Percentiles rank a stretch among this genome's conserved stretches.
Evolutionary conservation across 1,139 yeast genomes (phyloP).

Genomic region (Protomyces gravidus): DNA sequence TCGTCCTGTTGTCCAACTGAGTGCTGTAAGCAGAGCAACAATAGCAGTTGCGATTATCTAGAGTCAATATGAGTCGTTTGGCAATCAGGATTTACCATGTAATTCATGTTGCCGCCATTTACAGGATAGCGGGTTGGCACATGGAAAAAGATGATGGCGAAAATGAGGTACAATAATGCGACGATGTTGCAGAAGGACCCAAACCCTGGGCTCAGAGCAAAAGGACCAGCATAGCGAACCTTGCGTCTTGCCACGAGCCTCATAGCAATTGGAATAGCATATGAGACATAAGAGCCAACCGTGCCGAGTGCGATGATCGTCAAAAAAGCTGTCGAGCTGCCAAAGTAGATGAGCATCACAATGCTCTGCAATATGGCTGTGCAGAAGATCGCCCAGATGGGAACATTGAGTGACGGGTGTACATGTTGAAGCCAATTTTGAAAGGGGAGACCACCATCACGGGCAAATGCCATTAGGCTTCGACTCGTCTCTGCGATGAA

Average conservation of each 20-base stretch:
- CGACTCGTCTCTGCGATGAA: conserved; percentile 76
- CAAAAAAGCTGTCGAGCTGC: conserved; percentile 72
- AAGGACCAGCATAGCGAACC: conserved; percentile 63
- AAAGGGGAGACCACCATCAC: conserved; percentile 77
- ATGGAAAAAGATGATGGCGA: conserved; percentile 60
- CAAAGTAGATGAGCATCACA: conserved; percentile 57
- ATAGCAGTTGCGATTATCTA: conserved; percentile 45
- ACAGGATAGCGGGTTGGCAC: conserved; percentile 71
- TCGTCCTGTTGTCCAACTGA: conserved; percentile 37
- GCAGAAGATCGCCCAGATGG: conserved; percentile 65
- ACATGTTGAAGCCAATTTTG: conserved; percentile 62
- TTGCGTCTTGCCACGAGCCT: conserved; percentile 55
- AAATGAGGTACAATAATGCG: conserved; percentile 58
- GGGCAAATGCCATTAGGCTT: conserved; percentile 74
- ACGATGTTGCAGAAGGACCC: conserved; percentile 56
- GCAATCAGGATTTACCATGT: conserved; percentile 44
- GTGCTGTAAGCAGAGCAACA: conserved; percentile 33
- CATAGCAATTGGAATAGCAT: conserved; percentile 68
- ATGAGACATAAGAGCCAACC: conserved; percentile 67
- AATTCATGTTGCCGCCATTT: conserved; percentile 63
- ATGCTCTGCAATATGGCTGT: conserved; percentile 63
- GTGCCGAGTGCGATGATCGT: conserved; percentile 88
- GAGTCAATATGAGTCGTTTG: neutral
- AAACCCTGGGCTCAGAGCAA: conserved; percentile 55
- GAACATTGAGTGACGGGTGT: conserved; percentile 57